Evolutionary conservation across 805 yeast genomes (phyloP), one percentile per base, ranked within the genome.

Genomic region (Metschnikowia reukaufii): DNA sequence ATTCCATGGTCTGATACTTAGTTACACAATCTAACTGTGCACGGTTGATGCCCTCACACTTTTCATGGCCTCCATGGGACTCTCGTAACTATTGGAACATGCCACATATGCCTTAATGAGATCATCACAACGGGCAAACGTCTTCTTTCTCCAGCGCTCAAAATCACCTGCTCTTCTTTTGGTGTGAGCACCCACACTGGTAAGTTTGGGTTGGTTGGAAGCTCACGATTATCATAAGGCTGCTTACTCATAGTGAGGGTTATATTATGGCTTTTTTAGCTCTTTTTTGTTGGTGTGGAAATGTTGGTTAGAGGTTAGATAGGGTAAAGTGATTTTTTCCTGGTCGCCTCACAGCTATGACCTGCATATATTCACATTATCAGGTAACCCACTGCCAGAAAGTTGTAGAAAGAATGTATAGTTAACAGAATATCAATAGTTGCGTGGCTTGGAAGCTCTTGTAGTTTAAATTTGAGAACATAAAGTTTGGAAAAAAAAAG

Each of bases 161-260:
- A 86, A 80, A 30, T 85, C 82, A 81, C 78, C 64, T 82, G 82
- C 60, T 87, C 95, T 61, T 87, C 94, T 52, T 75, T 77, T 12
- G 94, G 92, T 0, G 88, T 78, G 18, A 87, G 68, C 52, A 85
- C 78, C 95, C 95, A 87, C 10, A 78, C 70, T 1, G 95, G 95
- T 21, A 86, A 67, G 52, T 65, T 67, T 29, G 76, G 76, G 55
- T 73, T 69, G 4, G 70, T 61, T 27, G 68, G 73, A 43, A 72
- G 64, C 23, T 69, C 72, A 7, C 67, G 61, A 34, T 65, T 72
- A 32, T 68, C 71, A 51, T 61, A 70, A 15, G 68, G 58, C 49
- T 67, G 67, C 50, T 70, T 65, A 55, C 67, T 63, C 69, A 65
- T 64, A 10, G 17, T 10, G 30, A 4, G n/a, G n/a, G n/a, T n/a